Conservation (phyloP, 2,329 filamentous ascomycete species). For the Lachnum nothofagi region DNA sequence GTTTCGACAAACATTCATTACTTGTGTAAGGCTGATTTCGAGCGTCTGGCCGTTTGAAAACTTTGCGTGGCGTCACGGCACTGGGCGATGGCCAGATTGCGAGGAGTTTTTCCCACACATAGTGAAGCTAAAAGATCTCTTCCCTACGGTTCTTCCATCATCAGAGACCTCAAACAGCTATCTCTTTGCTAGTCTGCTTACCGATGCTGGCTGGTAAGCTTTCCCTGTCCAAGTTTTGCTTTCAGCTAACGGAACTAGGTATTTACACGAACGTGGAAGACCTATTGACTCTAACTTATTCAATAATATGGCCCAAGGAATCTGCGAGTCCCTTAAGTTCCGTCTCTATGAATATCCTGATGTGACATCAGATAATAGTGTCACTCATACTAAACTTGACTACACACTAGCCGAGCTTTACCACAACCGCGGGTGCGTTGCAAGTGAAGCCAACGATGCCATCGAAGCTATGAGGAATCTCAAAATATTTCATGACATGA, state of each 20-base stretch:
- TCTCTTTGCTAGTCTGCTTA: neutral
- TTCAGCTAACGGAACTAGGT: neutral
- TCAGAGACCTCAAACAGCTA: neutral
- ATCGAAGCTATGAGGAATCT: neutral
- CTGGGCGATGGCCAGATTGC: conserved; percentile 25
- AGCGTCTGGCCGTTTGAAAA: conserved; percentile 20
- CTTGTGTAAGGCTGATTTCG: conserved; percentile 13
- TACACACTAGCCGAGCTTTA: neutral
- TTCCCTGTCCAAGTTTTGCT: no score
- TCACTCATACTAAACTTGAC: neutral
- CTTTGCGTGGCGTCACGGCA: conserved; percentile 17
- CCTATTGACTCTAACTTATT: neutral
- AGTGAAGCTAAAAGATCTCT: conserved; percentile 20
- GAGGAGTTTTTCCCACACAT: conserved; percentile 28
- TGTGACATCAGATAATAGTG: neutral
- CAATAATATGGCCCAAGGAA: neutral
- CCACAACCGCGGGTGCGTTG: neutral
- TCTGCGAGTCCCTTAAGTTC: conserved; percentile 2
- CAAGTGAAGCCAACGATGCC: neutral
- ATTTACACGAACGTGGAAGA: conserved; percentile 1
- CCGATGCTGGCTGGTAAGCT: neutral
- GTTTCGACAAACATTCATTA: conserved; percentile 11
- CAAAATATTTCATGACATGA: neutral
- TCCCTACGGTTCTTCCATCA: neutral
- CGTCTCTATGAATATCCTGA: neutral